phyloP scores from a whole-genome alignment of 2,329 filamentous ascomycete genomes.

The Simplicillium aogashimaense region DNA sequence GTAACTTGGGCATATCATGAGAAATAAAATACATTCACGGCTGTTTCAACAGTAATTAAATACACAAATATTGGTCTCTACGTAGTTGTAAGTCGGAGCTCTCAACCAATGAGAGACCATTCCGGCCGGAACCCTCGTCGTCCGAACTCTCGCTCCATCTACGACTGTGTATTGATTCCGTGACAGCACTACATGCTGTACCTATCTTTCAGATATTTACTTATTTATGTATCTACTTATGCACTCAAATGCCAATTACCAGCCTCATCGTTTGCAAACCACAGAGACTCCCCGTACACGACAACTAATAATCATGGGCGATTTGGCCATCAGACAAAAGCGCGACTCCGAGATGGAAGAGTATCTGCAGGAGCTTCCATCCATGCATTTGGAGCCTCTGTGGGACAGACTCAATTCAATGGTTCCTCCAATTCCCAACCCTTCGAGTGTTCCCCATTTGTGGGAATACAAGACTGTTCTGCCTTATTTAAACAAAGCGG shows the following conservation, averaged over 20 bases:
- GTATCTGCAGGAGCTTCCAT: constrained; percentile 17
- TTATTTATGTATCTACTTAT: not conserved
- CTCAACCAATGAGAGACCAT: constrained; percentile 9
- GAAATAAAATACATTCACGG: too few relatives aligned
- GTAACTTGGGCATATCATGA: too few relatives aligned
- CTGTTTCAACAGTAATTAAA: constrained; percentile 2
- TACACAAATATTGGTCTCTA: too few relatives aligned
- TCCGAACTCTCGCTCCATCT: too few relatives aligned
- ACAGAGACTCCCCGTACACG: not conserved
- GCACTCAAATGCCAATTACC: not conserved
- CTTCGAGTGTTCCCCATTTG: constrained; percentile 26
- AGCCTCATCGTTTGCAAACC: constrained; percentile 4
- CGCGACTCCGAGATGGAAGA: constrained; percentile 15
- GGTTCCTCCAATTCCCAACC: constrained; percentile 35
- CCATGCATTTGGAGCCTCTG: constrained; percentile 26
- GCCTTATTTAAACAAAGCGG: constrained; percentile 23
- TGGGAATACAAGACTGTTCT: constrained; percentile 26
- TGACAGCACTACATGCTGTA: too few relatives aligned
- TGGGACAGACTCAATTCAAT: constrained; percentile 38
- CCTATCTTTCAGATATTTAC: too few relatives aligned
- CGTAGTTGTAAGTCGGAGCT: too few relatives aligned
- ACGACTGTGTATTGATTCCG: not conserved
- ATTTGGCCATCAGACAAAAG: constrained; percentile 6
- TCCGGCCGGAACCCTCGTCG: constrained; percentile 12
- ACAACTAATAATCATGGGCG: constrained; percentile 3